Percentiles rank a stretch among this genome's conserved stretches.
Evolutionary conservation across 192 early-diverging fungal species (phyloP).

Genomic region (Bifiguratus adelaidae): DNA sequence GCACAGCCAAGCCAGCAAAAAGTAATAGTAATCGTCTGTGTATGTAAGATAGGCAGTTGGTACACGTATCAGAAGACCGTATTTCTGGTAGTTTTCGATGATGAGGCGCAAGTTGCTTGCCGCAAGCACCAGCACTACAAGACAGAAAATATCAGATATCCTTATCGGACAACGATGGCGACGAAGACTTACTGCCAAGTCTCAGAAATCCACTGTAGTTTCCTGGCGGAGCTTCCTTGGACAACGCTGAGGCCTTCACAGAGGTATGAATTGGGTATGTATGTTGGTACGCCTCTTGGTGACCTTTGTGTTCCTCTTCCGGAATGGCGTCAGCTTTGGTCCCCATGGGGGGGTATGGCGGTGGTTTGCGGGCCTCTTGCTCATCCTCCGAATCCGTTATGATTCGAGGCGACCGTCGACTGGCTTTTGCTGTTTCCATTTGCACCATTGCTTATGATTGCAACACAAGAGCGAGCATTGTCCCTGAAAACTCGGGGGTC

Average conservation of each 20-base stretch:
- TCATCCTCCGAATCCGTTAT: not conserved
- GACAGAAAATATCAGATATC: not conserved
- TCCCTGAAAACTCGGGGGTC: too few species aligned
- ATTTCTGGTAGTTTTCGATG: slow-evolving; percentile 84
- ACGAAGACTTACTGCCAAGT: slow-evolving; percentile 41
- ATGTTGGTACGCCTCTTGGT: slow-evolving; percentile 21
- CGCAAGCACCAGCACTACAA: slow-evolving; percentile 61
- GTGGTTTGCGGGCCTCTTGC: not conserved
- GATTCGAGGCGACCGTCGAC: not conserved
- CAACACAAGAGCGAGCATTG: too few species aligned
- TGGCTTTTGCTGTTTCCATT: too few species aligned
- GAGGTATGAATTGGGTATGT: slow-evolving; percentile 51
- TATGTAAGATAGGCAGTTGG: slow-evolving; percentile 44
- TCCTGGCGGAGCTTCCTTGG: slow-evolving; percentile 75
- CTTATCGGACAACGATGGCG: slow-evolving; percentile 1
- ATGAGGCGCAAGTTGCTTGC: slow-evolving; percentile 76
- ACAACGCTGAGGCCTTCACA: slow-evolving; percentile 57
- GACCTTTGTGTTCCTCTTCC: slow-evolving; percentile 12
- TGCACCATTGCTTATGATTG: too few species aligned
- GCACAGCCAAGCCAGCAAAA: slow-evolving; percentile 31
- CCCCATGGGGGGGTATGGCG: too few species aligned
- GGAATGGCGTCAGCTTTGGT: not conserved
- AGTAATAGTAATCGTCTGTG: slow-evolving; percentile 42
- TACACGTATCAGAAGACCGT: slow-evolving; percentile 68
- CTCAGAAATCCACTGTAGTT: slow-evolving; percentile 82